Base-by-base conservation (phyloP, 225 moss, liverwort and hornwort genomes). In the Antitrichia curtipendula region DNA sequence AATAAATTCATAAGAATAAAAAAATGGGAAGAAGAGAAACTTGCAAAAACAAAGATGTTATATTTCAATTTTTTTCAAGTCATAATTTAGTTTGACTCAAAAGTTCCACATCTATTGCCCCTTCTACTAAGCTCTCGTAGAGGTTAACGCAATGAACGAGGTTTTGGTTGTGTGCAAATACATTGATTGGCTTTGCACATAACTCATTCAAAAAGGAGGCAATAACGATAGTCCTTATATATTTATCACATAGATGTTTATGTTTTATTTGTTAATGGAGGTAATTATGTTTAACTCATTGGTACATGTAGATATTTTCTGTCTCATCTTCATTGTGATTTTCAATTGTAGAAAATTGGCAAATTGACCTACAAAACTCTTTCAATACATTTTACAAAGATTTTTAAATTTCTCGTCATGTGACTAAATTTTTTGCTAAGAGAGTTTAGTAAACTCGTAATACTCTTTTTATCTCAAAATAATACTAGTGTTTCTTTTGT, bases 71-170 rank as follows among this genome's bases (percentile, higher is more conserved):
- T 6, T 27, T 71, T 2, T 43, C 2, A 43, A 27, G 16, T 16
- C 2, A 21, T 9, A 28, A 27, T 43, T 27, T 71, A 9, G 3
- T 43, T 71, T 3, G 9, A 16, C 6, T 16, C 9, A 43, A 71
- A 71, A 27, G 9, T 9, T 43, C 3, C 0, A 23, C 21, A 38
- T 71, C 27, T 24, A 13, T 38, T 23, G 13, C 4, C 13, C 23
- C 13, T 68, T 40, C 38, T 68, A 38, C 2, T 38, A 4, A 68
- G 0, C 6, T 6, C 7, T 23, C 3, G 9, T 27, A 6, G 6
- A 0, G 16, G 9, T 5, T 16, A 16, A 43, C 0, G 3, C 16
- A 16, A 28, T 6, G 9, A 71, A 1, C 0, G 0, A 43, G 28
- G 5, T 43, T 43, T 43, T 16, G 5, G 12, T 27, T 0, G 0